phyloP scores from a whole-genome alignment of 768 basidiomycete species.

The Mycena capillaripes region DNA sequence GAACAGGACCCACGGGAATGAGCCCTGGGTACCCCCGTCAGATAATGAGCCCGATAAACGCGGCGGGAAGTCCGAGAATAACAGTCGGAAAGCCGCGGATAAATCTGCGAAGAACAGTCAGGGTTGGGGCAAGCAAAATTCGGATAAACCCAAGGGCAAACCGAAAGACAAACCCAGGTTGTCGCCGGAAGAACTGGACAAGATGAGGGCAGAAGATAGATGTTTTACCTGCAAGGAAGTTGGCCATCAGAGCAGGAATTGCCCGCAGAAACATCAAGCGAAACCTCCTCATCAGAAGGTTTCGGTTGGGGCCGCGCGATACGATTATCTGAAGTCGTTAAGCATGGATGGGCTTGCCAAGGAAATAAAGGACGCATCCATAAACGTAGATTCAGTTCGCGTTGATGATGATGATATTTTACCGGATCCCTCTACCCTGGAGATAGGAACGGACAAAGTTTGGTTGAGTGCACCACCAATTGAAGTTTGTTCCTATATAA shows the following conservation, averaged over 20 bases:
- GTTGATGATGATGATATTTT: neutral
- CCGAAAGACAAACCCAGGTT: neutral
- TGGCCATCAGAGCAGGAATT: slow-evolving; percentile 41
- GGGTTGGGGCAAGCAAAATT: neutral
- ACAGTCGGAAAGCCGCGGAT: neutral
- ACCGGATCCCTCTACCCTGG: neutral
- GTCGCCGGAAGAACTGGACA: slow-evolving; percentile 31
- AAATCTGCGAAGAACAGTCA: neutral
- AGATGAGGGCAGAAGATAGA: slow-evolving; percentile 32
- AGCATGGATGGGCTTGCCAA: neutral
- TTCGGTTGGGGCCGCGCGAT: slow-evolving; percentile 1
- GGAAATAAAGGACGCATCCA: neutral
- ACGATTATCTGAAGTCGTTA: slow-evolving; percentile 13
- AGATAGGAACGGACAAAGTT: neutral
- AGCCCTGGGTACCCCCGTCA: slow-evolving; percentile 5
- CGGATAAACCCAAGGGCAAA: neutral
- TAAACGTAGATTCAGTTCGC: neutral
- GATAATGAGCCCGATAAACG: neutral
- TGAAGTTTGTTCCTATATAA: slow-evolving; percentile 10
- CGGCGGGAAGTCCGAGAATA: neutral
- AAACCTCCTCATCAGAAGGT: slow-evolving; percentile 21
- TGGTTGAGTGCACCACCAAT: neutral
- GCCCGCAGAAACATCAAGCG: slow-evolving; percentile 28
- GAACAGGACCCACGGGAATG: slow-evolving; percentile 14
- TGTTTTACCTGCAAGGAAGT: slow-evolving; percentile 41